Conservation (phyloP, 2,329 filamentous ascomycete genomes). For the Cryphonectria naterciae region DNA sequence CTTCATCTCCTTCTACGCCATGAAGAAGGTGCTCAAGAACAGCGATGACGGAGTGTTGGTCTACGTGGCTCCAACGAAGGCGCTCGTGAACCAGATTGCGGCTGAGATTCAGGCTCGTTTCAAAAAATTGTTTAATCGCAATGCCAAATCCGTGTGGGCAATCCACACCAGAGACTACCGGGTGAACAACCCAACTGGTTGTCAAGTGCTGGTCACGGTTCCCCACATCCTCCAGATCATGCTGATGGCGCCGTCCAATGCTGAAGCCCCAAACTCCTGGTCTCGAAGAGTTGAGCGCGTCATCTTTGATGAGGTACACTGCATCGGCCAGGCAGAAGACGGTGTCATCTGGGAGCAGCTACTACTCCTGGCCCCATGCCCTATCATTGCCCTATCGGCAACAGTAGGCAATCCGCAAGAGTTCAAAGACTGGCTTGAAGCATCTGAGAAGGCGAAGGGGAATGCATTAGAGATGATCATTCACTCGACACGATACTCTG, state of each 20-base stretch:
- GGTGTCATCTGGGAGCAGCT: constrained; percentile 81
- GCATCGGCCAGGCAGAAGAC: constrained; percentile 76
- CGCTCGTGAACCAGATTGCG: constrained; percentile 81
- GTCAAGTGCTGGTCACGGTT: constrained; percentile 77
- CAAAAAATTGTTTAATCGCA: constrained; percentile 65
- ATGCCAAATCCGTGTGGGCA: constrained; percentile 73
- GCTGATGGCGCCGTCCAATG: constrained; percentile 68
- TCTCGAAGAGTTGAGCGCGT: constrained; percentile 71
- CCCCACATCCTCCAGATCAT: constrained; percentile 81
- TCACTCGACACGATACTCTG: constrained; percentile 72
- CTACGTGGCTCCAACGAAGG: constrained; percentile 82
- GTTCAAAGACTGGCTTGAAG: constrained; percentile 70
- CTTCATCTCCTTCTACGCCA: constrained; percentile 83
- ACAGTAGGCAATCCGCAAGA: constrained; percentile 76
- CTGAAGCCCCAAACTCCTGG: constrained; percentile 60
- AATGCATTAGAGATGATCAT: constrained; percentile 69
- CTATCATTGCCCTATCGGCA: constrained; percentile 78
- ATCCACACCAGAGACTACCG: constrained; percentile 78
- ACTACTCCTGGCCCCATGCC: constrained; percentile 72
- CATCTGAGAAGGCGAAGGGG: constrained; percentile 66
- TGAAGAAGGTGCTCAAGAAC: constrained; percentile 72
- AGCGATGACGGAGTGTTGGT: constrained; percentile 73
- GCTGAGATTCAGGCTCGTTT: constrained; percentile 78
- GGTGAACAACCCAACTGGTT: constrained; percentile 73
- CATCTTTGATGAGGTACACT: constrained; percentile 84